Percentiles rank a stretch among this genome's conserved stretches.
phyloP scores from a whole-genome alignment of 352 stramenopile species.

The Globisporangium polare region DNA sequence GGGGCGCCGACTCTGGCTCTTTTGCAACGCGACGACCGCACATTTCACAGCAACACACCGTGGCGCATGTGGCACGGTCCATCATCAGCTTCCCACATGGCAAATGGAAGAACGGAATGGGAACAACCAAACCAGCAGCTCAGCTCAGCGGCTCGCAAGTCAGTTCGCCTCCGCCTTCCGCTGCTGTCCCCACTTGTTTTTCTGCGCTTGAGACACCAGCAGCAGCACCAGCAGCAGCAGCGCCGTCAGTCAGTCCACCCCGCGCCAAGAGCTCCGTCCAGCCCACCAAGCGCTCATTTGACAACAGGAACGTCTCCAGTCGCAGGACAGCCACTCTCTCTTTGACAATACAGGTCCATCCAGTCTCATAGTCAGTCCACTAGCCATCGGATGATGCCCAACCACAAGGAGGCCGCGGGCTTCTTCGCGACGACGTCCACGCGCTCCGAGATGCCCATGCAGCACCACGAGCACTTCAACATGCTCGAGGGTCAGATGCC shows the following conservation, averaged over 20 bases:
- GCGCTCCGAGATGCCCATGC: conserved; percentile 1
- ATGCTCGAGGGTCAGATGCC: conserved; percentile 10
- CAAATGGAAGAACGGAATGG: background rate
- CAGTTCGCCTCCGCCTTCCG: too few species aligned
- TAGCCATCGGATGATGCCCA: conserved; percentile 3
- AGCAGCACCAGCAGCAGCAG: too few species aligned
- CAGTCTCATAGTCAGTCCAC: background rate
- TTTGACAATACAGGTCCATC: background rate
- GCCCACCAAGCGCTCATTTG: too few species aligned
- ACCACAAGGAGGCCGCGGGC: conserved; percentile 12
- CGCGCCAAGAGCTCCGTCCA: too few species aligned
- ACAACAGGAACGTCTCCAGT: too few species aligned
- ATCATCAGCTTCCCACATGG: background rate
- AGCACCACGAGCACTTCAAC: conserved; percentile 9
- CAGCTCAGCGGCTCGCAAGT: background rate
- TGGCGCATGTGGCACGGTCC: background rate
- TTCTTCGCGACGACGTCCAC: conserved; percentile 11
- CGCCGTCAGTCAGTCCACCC: too few species aligned
- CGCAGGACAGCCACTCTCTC: background rate
- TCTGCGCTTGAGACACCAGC: too few species aligned
- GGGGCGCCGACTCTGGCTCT: background rate
- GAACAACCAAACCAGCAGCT: background rate
- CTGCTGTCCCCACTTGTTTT: too few species aligned
- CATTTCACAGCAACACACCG: background rate
- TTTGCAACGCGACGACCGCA: background rate